Conservation (phyloP, 805 yeast species). For the Pichia thaimueangensis region DNA sequence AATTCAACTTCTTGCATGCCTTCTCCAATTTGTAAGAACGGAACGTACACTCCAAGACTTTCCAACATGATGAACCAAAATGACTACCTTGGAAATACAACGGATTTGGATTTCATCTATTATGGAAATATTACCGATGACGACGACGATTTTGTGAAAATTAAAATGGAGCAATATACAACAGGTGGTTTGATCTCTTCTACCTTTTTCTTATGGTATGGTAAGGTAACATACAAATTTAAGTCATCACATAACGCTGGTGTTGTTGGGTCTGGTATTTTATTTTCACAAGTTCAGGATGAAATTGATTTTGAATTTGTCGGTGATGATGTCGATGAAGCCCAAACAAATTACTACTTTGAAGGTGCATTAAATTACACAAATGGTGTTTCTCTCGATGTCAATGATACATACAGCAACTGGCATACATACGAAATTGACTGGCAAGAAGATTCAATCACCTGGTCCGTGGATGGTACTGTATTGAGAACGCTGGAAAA, state of each 20-base stretch:
- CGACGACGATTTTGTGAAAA: constrained; percentile 49
- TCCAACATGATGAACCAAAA: constrained; percentile 22
- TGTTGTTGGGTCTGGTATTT: constrained; percentile 76
- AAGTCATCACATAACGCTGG: constrained; percentile 74
- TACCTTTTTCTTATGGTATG: constrained; percentile 81
- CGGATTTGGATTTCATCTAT: constrained; percentile 63
- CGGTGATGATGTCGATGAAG: constrained; percentile 61
- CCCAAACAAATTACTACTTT: constrained; percentile 76
- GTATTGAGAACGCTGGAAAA: constrained; percentile 58
- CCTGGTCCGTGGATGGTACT: constrained; percentile 70
- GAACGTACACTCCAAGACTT: constrained; percentile 36
- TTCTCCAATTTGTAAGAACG: constrained; percentile 62
- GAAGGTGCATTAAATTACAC: constrained; percentile 67
- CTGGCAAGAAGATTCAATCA: constrained; percentile 68
- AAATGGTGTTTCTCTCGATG: constrained; percentile 41
- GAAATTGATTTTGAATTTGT: constrained; percentile 87
- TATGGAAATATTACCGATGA: constrained; percentile 52
- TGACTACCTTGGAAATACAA: constrained; percentile 57
- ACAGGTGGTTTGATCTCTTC: constrained; percentile 79
- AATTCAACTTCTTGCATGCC: constrained; percentile 74
- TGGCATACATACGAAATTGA: constrained; percentile 74
- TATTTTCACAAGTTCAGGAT: constrained; percentile 80
- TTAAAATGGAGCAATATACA: constrained; percentile 74
- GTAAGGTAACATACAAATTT: constrained; percentile 61
- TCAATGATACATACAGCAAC: constrained; percentile 52